Percentiles rank a stretch among this genome's conserved stretches.
Conservation (phyloP, 495 filamentous ascomycete genomes). For the Penicillium herquei region DNA sequence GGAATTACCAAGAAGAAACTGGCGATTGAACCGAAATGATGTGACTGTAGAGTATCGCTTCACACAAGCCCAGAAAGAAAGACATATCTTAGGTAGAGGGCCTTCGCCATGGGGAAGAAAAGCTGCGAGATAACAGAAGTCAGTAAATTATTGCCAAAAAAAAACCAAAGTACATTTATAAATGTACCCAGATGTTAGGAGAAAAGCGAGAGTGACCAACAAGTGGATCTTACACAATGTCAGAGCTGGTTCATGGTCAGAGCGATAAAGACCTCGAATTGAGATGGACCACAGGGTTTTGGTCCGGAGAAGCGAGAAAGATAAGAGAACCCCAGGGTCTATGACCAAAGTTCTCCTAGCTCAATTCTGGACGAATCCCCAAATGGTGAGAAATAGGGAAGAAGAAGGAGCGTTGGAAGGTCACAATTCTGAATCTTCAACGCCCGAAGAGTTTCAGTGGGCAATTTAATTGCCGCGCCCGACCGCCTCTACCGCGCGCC, state of each 20-base stretch:
- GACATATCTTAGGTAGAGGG: conserved; percentile 50
- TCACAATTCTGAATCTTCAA: conserved; percentile 21
- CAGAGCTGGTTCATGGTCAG: conserved; percentile 31
- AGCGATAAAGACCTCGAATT: conserved; percentile 16
- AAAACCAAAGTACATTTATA: too few relatives aligned
- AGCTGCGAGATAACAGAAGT: conserved; percentile 17
- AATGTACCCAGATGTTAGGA: too few relatives aligned
- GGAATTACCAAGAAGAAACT: conserved; percentile 24
- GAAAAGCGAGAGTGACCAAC: not conserved
- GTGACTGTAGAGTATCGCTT: conserved; percentile 46
- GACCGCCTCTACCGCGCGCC: conserved; percentile 25
- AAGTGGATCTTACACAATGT: conserved; percentile 26
- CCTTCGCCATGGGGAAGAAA: conserved; percentile 50
- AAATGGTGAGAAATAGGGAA: not conserved
- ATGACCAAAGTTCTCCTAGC: not conserved
- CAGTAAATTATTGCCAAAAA: too few relatives aligned
- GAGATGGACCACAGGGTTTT: conserved; percentile 8
- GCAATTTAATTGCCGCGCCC: conserved; percentile 22
- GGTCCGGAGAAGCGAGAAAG: not conserved
- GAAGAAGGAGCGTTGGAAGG: conserved; percentile 23
- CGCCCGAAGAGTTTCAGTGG: conserved; percentile 27
- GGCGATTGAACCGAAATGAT: conserved; percentile 34
- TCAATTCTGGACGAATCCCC: not conserved
- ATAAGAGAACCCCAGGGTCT: not conserved
- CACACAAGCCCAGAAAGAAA: conserved; percentile 50